These are phyloP conservation scores for Hypoxylon sp. DNA, from an alignment of 2,329 filamentous ascomycete genomes.

Conservation along the genomic window DNA sequence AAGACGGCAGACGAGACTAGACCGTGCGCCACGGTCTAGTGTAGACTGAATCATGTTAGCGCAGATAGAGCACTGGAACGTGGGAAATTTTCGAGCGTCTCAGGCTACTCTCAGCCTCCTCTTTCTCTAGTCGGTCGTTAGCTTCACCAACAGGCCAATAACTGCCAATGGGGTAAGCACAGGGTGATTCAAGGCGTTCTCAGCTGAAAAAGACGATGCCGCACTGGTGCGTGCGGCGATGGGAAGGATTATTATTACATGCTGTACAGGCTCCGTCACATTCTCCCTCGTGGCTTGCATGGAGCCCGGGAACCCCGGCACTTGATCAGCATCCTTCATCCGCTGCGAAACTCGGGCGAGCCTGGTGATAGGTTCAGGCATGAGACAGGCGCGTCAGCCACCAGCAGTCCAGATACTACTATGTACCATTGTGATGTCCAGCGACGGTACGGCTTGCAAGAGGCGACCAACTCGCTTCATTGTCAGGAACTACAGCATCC, in stretches of 20 bases:
- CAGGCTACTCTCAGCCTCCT: constrained; percentile 33
- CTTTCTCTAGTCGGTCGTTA: constrained; percentile 6
- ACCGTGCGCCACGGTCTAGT: constrained; percentile 14
- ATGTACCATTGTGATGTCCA: not conserved
- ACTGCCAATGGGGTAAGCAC: constrained; percentile 6
- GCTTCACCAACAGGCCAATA: constrained; percentile 10
- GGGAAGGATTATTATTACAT: constrained; percentile 5
- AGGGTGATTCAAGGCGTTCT: not conserved
- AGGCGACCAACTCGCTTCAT: not conserved
- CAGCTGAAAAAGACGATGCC: constrained; percentile 10
- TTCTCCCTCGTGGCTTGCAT: constrained; percentile 41
- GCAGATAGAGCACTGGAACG: constrained; percentile 32
- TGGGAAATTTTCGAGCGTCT: not conserved
- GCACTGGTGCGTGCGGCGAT: not conserved
- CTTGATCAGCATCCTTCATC: constrained; percentile 33
- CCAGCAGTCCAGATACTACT: not conserved
- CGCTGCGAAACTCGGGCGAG: constrained; percentile 13
- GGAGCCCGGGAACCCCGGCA: constrained; percentile 37
- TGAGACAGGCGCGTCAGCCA: constrained; percentile 2
- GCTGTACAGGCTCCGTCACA: constrained; percentile 30
- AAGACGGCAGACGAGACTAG: constrained; percentile 12
- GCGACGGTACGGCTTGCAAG: constrained; percentile 2
- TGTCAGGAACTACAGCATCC: not conserved
- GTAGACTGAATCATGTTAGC: constrained; percentile 32
- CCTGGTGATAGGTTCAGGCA: not conserved